Base-by-base conservation (phyloP, 306 rosid genomes). In the Citrullus amarus region DNA sequence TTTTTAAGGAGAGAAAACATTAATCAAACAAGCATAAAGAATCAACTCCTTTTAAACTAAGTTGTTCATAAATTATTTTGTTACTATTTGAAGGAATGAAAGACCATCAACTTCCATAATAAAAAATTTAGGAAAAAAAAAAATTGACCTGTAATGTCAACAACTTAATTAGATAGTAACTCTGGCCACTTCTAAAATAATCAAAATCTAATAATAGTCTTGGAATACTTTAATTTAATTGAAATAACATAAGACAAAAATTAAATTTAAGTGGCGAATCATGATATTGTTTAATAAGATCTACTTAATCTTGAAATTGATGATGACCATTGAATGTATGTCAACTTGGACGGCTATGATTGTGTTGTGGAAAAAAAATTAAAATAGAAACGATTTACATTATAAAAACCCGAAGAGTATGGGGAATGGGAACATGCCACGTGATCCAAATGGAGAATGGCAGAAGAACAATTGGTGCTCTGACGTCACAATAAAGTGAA, bases 371-470 rank as follows among this genome's bases (percentile, higher is more conserved):
- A 14, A 63, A 32, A 32, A 32, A 38, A 18, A 30, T 16, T 1
- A 36, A 63, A 38, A 51, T 38, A 66, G 50, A 18, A 17, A 8
- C 14, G 6, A 34, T 66, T 50, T 66, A 38, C 0, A 17, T 6
- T 38, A 66, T 66, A 66, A 66, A 69, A 43, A 69, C 10, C 1
- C 2, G 25, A 43, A 69, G 34, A 44, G 36, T 69, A 41, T 69
- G 55, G 75, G 75, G 36, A 22, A n/a, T 69, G 75, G 75, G 56
- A 69, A 69, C 75, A 43, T 69, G 75, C 75, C 75, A 69, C 75
- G 75, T 69, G 75, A 69, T 22, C 34, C 55, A 41, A 43, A n/a
- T 22, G 75, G 75, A 36, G 11, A 25, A 43, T 69, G 75, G 55
- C 75, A 69, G 75, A n/a, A 43, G 17, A 67, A 67, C 74, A 67